Base-by-base conservation (phyloP, 352 stramenopile genomes). In the Phytophthora hybrid region DNA sequence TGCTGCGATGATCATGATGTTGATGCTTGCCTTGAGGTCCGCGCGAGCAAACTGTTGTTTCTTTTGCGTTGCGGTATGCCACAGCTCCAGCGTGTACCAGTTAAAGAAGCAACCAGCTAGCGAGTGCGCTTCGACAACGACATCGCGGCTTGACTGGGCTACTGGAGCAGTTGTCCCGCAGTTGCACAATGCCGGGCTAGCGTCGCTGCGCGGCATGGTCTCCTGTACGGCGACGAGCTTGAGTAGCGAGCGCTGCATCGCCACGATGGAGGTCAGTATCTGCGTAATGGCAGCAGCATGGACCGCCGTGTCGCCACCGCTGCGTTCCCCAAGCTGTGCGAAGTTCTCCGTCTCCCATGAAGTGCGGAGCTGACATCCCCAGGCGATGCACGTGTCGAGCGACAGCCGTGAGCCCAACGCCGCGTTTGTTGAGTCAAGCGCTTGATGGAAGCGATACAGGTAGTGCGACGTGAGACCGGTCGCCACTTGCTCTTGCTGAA, bases 281-380 rank as follows among this genome's bases (percentile, higher is more conserved):
- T 31, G 26, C 2, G 26, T 31, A 5, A 31, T 31, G 4, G 26
- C 13, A 44, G 34, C 34, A 44, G 34, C 34, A 44, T 16, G 34
- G 34, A 14, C 34, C 16, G 5, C 13, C 7, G 34, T 44, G 34
- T 44, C 34, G 1, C 34, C 34, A 5, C 34, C 34, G 34, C 34
- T 10, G 1, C 4, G 59, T 59, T 8, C 26, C 10, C 52, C 34
- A 23, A 69, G 49, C 29, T 69, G 62, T 1, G 62, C 34, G 34
- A 69, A 62, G 62, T 66, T 66, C 49, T 59, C 59, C n/a, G 23
- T 46, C 19, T 57, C 49, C 59, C 59, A 66, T 4, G 29, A 13
- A 39, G 11, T 49, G 4, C 34, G 34, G 16, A 44, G 34, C 34
- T 44, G 34, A 44, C 34, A 14, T 11, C 34, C 13, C 34, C 34